These are phyloP conservation scores for Malus hybrid DNA, from an alignment of 331 rosid species.

Conservation along the genomic window DNA sequence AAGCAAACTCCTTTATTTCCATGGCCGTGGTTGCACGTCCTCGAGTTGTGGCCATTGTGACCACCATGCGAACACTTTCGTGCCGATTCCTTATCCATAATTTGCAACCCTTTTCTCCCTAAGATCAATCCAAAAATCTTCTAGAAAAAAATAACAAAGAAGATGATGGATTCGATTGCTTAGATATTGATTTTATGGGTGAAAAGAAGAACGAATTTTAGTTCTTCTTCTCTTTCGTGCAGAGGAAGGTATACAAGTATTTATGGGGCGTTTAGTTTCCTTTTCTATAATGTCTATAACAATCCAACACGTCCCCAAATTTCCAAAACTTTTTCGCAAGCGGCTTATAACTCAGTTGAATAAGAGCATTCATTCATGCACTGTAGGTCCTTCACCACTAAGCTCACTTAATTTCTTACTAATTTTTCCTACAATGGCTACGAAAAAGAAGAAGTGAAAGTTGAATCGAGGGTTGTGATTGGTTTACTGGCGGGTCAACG, in stretches of 20 bases:
- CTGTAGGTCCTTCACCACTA: background rate
- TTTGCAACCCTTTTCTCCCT: background rate
- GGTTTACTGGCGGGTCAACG: background rate
- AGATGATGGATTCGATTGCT: background rate
- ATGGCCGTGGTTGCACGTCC: slow-evolving; percentile 18
- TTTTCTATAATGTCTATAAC: slow-evolving; percentile 1
- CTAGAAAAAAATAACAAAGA: background rate
- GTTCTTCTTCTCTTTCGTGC: background rate
- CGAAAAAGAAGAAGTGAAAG: background rate
- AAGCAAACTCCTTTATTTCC: slow-evolving; percentile 6
- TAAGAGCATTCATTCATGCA: too few species aligned
- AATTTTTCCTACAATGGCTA: background rate
- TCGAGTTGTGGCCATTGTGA: slow-evolving; percentile 32
- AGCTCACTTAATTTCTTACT: background rate
- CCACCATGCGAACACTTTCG: slow-evolving; percentile 43
- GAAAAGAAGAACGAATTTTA: background rate
- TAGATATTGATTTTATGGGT: background rate
- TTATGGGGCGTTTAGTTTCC: slow-evolving; percentile 2
- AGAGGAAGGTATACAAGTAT: background rate
- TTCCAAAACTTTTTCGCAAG: too few species aligned
- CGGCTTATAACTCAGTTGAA: too few species aligned
- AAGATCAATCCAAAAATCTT: background rate
- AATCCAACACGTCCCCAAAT: background rate
- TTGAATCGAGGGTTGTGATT: background rate
- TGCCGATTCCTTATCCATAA: slow-evolving; percentile 33